These are phyloP conservation scores for Echinochloa phyllopogon DNA, from an alignment of 176 grass and related monocot genomes.

Conservation along the genomic window DNA sequence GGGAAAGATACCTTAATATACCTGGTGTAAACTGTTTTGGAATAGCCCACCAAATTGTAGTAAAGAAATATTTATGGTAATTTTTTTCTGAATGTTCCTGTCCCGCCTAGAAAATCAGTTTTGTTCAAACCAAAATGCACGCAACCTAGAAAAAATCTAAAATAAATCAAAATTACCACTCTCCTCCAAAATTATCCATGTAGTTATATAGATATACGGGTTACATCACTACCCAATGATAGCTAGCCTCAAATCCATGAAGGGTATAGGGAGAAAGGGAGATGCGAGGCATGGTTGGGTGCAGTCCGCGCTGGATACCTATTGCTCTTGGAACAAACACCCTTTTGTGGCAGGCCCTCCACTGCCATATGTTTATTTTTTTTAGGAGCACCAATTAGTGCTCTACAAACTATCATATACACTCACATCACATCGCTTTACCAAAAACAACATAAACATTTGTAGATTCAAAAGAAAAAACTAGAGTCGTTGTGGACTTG, in stretches of 20 bases:
- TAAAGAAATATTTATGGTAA: background rate
- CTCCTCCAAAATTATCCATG: background rate
- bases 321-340: conserved; percentile 31
- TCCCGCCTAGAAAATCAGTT: background rate
- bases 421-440: conserved; percentile 5
- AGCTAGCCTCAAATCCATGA: background rate
- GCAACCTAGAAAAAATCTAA: background rate
- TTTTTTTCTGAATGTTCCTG: background rate
- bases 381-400: background rate
- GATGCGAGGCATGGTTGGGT: conserved; percentile 25
- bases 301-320: conserved; percentile 51
- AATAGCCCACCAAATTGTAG: background rate
- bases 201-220: background rate
- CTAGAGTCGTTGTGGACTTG: background rate
- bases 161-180: background rate
- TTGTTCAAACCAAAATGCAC: background rate
- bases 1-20: background rate
- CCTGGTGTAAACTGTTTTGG: background rate
- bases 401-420: conserved; percentile 6
- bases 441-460: background rate
- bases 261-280: background rate
- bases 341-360: conserved; percentile 35
- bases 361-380: conserved; percentile 34
- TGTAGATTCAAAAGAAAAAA: background rate
- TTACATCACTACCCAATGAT: background rate